Base-by-base conservation (phyloP, 139 green algal genomes). In the Picochlorum sp. region DNA sequence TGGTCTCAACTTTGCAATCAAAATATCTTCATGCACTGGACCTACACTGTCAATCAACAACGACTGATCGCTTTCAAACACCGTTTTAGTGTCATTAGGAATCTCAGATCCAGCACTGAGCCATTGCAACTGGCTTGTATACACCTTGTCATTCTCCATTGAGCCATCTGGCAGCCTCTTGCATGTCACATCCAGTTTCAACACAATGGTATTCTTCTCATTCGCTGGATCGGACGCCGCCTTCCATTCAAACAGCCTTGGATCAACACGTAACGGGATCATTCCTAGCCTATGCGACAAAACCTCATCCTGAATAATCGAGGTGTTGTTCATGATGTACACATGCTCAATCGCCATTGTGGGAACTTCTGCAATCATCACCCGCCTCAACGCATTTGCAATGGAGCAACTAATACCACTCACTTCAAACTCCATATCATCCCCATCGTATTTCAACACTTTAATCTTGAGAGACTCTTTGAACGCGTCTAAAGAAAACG, bases 311-410 rank as follows among this genome's bases (percentile, higher is more conserved):
- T 87, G 75, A 14, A 98, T 90, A 57, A 98, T 87, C 16, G 79
- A 91, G 2, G 93, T 98, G 80, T 98, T 98, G 85, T 99, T 89
- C 16, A 94, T 60, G 16, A 97, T 82, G 74, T 92, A 99, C 11
- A 99, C 92, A 68, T 98, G 91, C 81, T 98, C 92, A 23, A 98
- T 95, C 1, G 93, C 93, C 71, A 99, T 86, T 0, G 92, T 98
- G 5, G 94, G 93, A 21, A 97, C 81, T 70, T 99, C 92, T 1
- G 87, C 73, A 16, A 97, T 95, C 26, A 98, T 84, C 60, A 98
- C 96, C 13, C 94, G 79, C 2, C 91, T 79, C 50, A 98, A 76
- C 4, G 93, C 85, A 69, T 99, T 99, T 49, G 86, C 93, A 46
- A 99, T 32, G 44, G 72, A 65, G 30, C 66, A 78, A 30, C 44